Evolutionary conservation across 2,329 filamentous ascomycete genomes (phyloP).

Genomic region (Pseudocercospora fijiensis): DNA sequence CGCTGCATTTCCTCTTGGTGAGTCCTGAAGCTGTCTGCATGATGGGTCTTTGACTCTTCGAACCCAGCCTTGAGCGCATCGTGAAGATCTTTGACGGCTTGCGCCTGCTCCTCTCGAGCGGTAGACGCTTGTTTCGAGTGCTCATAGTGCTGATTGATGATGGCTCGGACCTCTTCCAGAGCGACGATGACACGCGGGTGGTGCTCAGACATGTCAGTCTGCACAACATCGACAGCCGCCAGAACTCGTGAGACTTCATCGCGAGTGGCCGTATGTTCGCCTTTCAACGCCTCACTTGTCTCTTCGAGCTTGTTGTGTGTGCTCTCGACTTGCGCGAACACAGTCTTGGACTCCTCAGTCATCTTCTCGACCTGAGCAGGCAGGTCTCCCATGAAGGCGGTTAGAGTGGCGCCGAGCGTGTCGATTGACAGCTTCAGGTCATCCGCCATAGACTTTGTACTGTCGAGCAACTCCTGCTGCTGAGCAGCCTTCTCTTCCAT

Average conservation of each 20-base stretch:
- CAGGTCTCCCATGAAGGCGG: conserved; percentile 53
- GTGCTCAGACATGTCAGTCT: conserved; percentile 75
- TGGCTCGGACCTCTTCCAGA: conserved; percentile 77
- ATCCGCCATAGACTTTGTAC: conserved; percentile 77
- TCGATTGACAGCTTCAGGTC: conserved; percentile 85
- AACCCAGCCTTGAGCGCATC: conserved; percentile 45
- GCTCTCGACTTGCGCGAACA: conserved; percentile 79
- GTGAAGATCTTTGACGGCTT: conserved; percentile 46
- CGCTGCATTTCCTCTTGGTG: conserved; percentile 46
- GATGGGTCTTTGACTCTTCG: conserved; percentile 45
- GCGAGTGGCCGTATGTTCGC: conserved; percentile 78
- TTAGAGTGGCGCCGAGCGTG: conserved; percentile 68
- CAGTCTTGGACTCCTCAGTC: conserved; percentile 81
- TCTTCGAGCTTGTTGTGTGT: conserved; percentile 75
- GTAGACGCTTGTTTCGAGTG: conserved; percentile 66
- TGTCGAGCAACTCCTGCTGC: conserved; percentile 70
- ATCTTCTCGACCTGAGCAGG: conserved; percentile 71
- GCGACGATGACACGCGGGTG: conserved; percentile 86
- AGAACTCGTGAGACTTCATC: conserved; percentile 76
- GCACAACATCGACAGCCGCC: conserved; percentile 69
- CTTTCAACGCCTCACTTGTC: conserved; percentile 68
- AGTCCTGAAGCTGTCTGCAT: conserved; percentile 37
- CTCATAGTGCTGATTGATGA: conserved; percentile 85
- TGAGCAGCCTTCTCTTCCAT: conserved; percentile 71
- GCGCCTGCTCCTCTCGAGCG: conserved; percentile 40